phyloP scores from a whole-genome alignment of 495 filamentous ascomycete genomes.

The Xylaria grammica region DNA sequence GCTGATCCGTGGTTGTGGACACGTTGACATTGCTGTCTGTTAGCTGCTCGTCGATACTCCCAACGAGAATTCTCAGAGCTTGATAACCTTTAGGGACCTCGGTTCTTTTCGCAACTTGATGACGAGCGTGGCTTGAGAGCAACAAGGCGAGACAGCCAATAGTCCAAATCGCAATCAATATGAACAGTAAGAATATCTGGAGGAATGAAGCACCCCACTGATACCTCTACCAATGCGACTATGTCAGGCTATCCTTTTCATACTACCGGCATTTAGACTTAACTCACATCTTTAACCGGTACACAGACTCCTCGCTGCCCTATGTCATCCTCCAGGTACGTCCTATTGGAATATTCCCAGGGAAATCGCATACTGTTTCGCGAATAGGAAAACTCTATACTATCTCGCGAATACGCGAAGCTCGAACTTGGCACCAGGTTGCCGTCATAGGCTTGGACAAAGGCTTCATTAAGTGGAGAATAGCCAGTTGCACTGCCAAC shows the following conservation, averaged over 20 bases:
- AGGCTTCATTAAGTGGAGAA: not conserved
- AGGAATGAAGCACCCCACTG: constrained; percentile 1
- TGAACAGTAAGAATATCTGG: not conserved
- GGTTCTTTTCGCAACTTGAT: not conserved
- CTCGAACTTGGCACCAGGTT: not conserved
- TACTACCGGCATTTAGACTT: not conserved
- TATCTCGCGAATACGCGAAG: too few relatives aligned
- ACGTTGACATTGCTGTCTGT: not conserved
- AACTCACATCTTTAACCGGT: constrained; percentile 1
- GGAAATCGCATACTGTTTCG: too few relatives aligned
- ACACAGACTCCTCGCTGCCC: not conserved
- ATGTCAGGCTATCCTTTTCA: not conserved
- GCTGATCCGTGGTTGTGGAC: not conserved
- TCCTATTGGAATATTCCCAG: not conserved
- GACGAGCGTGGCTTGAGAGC: not conserved
- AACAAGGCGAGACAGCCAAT: not conserved
- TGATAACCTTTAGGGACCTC: constrained; percentile 2
- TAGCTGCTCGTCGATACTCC: not conserved
- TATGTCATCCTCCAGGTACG: not conserved
- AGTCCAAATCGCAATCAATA: not conserved
- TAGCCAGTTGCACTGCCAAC: constrained; percentile 4
- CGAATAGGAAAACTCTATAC: too few relatives aligned
- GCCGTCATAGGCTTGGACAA: not conserved
- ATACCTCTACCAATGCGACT: constrained; percentile 3
- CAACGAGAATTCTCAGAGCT: not conserved